phyloP scores from a whole-genome alignment of 2,329 filamentous ascomycete genomes.

The Fusarium austroafricanum region DNA sequence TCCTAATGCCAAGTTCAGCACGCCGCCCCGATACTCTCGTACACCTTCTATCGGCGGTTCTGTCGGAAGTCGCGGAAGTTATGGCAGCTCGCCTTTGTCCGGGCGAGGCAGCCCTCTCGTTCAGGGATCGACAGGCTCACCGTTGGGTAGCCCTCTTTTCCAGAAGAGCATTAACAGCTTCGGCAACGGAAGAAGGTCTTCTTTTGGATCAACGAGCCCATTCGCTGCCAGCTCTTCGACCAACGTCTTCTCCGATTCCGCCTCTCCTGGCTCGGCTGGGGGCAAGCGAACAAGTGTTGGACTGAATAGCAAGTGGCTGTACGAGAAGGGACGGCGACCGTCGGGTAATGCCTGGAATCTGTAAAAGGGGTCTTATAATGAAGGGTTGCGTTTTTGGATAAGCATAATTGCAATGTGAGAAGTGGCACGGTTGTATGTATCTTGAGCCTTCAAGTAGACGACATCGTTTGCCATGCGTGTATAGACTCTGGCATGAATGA shows the following conservation, averaged over 20 bases:
- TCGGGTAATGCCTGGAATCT: constrained; percentile 58
- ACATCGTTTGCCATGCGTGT: neutral
- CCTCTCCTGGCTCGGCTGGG: constrained; percentile 74
- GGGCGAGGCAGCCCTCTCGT: constrained; percentile 63
- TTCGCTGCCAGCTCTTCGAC: constrained; percentile 62
- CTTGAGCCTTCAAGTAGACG: constrained; percentile 2
- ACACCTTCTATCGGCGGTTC: constrained; percentile 75
- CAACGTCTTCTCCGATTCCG: constrained; percentile 67
- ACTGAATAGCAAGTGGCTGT: constrained; percentile 94
- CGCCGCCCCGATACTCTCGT: constrained; percentile 86
- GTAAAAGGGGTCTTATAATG: constrained; percentile 33
- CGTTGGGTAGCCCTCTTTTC: constrained; percentile 66
- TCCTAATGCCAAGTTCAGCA: constrained; percentile 77
- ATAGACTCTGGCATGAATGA: constrained; percentile 9
- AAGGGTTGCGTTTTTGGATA: constrained; percentile 8
- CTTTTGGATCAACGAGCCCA: constrained; percentile 69
- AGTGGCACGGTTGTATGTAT: constrained; percentile 12
- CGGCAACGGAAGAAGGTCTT: constrained; percentile 66
- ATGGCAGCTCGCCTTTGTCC: constrained; percentile 68
- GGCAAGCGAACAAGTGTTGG: constrained; percentile 79
- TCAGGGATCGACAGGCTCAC: constrained; percentile 51
- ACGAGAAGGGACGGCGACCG: constrained; percentile 79
- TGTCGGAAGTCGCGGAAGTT: constrained; percentile 68
- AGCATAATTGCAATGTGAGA: constrained; percentile 19
- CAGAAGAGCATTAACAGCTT: constrained; percentile 72